Evolutionary conservation across 371 early-diverging fungal species (phyloP), one percentile per base, ranked within the genome.

Genomic region (Haplosporangium sp.): DNA sequence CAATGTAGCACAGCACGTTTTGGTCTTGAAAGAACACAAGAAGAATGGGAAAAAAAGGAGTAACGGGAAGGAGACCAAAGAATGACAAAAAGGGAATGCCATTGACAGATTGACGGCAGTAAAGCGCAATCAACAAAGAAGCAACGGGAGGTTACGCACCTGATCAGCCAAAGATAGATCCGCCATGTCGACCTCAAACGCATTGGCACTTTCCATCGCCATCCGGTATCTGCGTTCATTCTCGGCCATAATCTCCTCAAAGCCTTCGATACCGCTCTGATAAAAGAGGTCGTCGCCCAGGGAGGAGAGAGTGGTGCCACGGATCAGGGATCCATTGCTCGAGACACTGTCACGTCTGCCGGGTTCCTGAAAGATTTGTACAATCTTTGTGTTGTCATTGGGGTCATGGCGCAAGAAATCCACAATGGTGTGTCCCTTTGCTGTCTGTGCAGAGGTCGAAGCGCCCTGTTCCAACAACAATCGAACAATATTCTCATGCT

Each of bases 391-490:
- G 50, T 88, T 89, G 14, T 88, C 86, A 20, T 83, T 83, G 52
- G 84, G 83, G 51, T 81, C 81, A 67, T 80, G 81, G 46, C 81
- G 81, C 38, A 92, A 83, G 68, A 95, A 92, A 73, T 96, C 94
- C 72, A 90, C 87, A 5, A 95, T 91, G 4, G 96, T 92, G 48
- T 92, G 84, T 7, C 97, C 97, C 51, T 90, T 89, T 47, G 88
- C 83, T 1, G 95, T 93, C 71, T 86, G 86, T 37, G 90, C 82
- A 18, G 88, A 85, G 6, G 91, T 80, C 20, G 90, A 87, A 45
- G 96, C 98, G 18, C 96, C 96, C 61, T 83, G 64, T 43, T 93
- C 93, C 23, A 96, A 64, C 54, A 97, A 83, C 16, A 93, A 60
- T 65, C 89, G 87, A 53, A 94, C 95, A 40, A 93, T 81, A 18